phyloP scores from a whole-genome alignment of 257 asterid species.

The Nicotiana obtusifolia region DNA sequence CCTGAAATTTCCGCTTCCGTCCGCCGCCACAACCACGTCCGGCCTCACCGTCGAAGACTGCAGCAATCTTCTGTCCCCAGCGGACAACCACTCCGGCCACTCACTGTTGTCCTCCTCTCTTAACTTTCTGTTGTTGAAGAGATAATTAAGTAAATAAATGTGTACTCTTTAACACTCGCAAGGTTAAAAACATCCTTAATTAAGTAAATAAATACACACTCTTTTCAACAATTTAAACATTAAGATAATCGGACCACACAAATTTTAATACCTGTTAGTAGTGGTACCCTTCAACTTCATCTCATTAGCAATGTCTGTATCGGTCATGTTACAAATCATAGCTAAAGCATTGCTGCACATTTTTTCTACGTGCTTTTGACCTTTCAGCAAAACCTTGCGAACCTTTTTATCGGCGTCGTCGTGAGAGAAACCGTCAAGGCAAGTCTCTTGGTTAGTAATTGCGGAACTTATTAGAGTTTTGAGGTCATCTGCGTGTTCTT shows the following conservation, averaged over 20 bases:
- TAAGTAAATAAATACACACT: no score
- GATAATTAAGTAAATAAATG: not conserved
- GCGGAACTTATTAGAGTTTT: constrained; percentile 67
- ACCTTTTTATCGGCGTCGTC: constrained; percentile 37
- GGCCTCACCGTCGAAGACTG: constrained; percentile 58
- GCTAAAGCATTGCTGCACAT: constrained; percentile 78
- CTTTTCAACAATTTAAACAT: no score
- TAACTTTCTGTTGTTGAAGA: constrained; percentile 34
- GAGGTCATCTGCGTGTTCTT: constrained; percentile 63
- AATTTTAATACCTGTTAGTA: not conserved
- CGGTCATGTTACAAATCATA: constrained; percentile 71
- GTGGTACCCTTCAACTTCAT: constrained; percentile 6
- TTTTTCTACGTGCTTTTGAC: constrained; percentile 48
- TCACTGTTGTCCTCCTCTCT: constrained; percentile 18
- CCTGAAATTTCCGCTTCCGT: constrained; percentile 66
- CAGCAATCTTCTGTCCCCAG: constrained; percentile 65
- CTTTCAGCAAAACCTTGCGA: constrained; percentile 41
- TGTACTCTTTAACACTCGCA: no score
- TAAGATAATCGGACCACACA: no score
- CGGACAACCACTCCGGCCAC: constrained; percentile 82
- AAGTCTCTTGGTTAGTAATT: constrained; percentile 74
- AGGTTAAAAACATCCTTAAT: no score
- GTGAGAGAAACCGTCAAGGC: constrained; percentile 86
- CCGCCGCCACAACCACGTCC: constrained; percentile 76
- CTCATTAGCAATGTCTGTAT: constrained; percentile 42